phyloP scores from a whole-genome alignment of 768 basidiomycete species.

The Mycena rebaudengoi region DNA sequence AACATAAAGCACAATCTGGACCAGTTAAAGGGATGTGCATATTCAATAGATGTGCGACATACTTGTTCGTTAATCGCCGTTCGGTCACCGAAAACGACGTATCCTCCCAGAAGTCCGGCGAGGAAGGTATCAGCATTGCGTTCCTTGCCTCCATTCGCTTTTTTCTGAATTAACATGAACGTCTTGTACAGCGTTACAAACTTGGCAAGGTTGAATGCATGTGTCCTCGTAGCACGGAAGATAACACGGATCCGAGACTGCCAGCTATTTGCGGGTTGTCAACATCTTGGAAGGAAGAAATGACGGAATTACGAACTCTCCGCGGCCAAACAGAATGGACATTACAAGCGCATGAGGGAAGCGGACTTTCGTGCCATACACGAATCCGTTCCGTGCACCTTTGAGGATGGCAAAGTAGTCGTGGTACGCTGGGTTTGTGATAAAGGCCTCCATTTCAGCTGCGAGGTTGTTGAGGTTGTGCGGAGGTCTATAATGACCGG shows the following conservation, averaged over 20 bases:
- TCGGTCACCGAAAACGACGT: conserved; percentile 85
- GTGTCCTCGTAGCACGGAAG: conserved; percentile 86
- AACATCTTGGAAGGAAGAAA: not conserved
- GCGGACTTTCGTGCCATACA: conserved; percentile 90
- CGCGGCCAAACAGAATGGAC: conserved; percentile 92
- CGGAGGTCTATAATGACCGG: too few species aligned
- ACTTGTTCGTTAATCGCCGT: conserved; percentile 94
- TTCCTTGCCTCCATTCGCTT: conserved; percentile 82
- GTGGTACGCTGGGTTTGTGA: conserved; percentile 80
- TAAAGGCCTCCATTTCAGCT: conserved; percentile 43
- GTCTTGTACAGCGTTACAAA: conserved; percentile 96
- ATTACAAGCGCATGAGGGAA: conserved; percentile 98
- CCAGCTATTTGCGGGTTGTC: conserved; percentile 61
- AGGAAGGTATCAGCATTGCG: conserved; percentile 87
- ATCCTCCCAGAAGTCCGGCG: conserved; percentile 93
- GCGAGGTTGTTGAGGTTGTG: too few species aligned
- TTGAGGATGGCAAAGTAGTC: conserved; percentile 94
- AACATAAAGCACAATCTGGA: conserved; percentile 95
- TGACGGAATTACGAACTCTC: conserved; percentile 69
- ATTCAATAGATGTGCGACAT: conserved; percentile 32
- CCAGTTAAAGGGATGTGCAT: conserved; percentile 7
- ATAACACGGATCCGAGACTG: conserved; percentile 71
- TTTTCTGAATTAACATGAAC: conserved; percentile 83
- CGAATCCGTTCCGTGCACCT: conserved; percentile 90
- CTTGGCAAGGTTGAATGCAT: conserved; percentile 91